Conservation (phyloP, 78 protist genomes). For the Salpingoeca rosetta region DNA sequence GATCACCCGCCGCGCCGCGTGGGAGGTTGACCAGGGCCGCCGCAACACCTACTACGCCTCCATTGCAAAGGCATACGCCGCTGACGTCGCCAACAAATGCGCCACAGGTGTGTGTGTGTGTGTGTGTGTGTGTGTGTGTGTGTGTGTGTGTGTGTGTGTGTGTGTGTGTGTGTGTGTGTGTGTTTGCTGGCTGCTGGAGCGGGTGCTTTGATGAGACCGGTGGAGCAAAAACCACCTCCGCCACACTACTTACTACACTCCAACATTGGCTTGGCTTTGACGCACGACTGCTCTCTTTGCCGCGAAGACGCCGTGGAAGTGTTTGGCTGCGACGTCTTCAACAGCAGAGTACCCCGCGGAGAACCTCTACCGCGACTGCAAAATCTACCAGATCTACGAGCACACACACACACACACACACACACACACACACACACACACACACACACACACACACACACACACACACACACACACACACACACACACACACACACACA, state of each 20-base stretch:
- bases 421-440: no score
- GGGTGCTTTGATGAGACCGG: no score
- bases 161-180: background rate
- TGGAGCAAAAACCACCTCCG: no score
- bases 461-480: no score
- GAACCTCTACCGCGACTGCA: constrained; percentile 49
- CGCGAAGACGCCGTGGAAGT: constrained; percentile 8
- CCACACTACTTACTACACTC: no score
- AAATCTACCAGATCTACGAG: constrained; percentile 53
- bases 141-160: no score
- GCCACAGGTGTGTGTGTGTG: constrained; percentile 8
- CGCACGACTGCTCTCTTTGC: no score
- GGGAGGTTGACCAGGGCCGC: constrained; percentile 15
- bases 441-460: no score
- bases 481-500: no score
- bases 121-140: no score
- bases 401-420: no score
- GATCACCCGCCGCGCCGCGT: constrained; percentile 31
- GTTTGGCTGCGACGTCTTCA: background rate
- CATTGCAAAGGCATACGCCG: constrained; percentile 27
- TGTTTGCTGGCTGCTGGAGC: background rate
- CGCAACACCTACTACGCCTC: constrained; percentile 41
- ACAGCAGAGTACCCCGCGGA: constrained; percentile 52
- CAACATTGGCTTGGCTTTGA: no score
- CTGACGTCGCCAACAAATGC: constrained; percentile 31